Base-by-base conservation (phyloP, 2,329 filamentous ascomycete species). In the Camptophora hylomeconis region DNA sequence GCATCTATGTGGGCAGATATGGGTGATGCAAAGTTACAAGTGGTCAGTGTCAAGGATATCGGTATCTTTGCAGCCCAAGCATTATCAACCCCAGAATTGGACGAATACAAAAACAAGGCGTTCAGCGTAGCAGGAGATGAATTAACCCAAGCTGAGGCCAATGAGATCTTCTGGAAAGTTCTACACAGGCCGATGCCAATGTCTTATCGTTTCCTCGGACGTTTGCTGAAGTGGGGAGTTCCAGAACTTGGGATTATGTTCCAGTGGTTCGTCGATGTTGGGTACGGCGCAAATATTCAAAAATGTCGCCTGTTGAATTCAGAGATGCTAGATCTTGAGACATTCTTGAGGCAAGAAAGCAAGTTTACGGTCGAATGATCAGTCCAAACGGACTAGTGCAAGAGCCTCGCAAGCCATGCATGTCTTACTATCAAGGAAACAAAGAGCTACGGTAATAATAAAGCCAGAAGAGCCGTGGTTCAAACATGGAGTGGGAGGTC, bases 101-200 rank as follows among this genome's bases (percentile, higher is more conserved):
- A 33, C 17, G 45, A 56, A 21, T 70, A 57, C 47, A 54, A 56
- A 18, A 55, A 57, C 20, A 51, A 50, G 11, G 54, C 53, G 4
- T 52, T 68, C 20, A 58, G 60, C 4, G 44, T 72, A 12, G 67
- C 66, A 1, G 66, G 67, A 2, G 66, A 68, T 38, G 61, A 67
- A 26, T 43, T 70, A 18, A 63, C 57, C 0, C 60, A 60, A 31
- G 51, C 53, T 0, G 50, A 66, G 34, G 55, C 65, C 31, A 53
- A 47, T 17, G 46, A 49, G 13, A 53, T 57, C 11, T 69, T 67
- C 42, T 52, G 62, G 47, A 45, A 55, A 13, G 55, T 52, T 17
- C 61, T 59, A 3, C 65, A 65, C 0, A 44, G 51, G 18, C 46
- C 53, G 3, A 47, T 63, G 10, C 61, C 61, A 0, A 48, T 42